Evolutionary conservation across 768 basidiomycete genomes (phyloP), one percentile per base, ranked within the genome.

Genomic region (Suillus hirtellus): DNA sequence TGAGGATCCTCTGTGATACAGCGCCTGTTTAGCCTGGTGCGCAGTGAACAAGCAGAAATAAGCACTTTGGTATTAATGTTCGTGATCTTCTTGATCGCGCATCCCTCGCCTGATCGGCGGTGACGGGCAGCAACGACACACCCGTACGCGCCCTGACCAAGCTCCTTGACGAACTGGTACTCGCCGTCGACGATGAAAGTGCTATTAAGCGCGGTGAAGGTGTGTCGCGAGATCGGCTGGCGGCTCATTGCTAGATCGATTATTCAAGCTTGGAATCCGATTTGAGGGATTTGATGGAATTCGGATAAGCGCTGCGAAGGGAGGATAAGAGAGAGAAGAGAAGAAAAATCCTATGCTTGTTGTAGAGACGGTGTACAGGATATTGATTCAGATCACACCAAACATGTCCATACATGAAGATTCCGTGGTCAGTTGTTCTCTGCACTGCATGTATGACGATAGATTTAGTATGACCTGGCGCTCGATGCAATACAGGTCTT

Each of bases 51-150:
- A 38, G 7, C n/a, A 64, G 31, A 59, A 49, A 54, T 11, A 65
- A 80, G 59, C 63, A 86, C 91, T 85, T 93, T 94, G 60, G 90
- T 93, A 73, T 93, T 93, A 75, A 95, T 95, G 72, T 93, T 94
- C 63, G 93, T 92, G 73, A 95, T 95, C 82, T 96, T 96, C 84
- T 96, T 96, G 79, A 96, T 95, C 69, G 94, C 94, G 67, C 93
- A 94, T 11, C 91, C 91, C 72, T 95, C 93, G 27, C 92, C 92
- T 2, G 92, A 88, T 68, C 87, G 77, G 66, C 87, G 88, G 77
- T 95, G 92, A 68, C 87, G 86, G 0, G 96, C 95, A 34, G 90
- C 85, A 62, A 95, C 89, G 67, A 95, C 93, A 72, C 91, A 95
- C 47, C 95, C 94, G 74, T 97, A 96, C 24, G 95, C 95, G 68